These are phyloP conservation scores for Curvularia eragrostidis DNA, from an alignment of 2,329 filamentous ascomycete genomes.

Conservation along the genomic window DNA sequence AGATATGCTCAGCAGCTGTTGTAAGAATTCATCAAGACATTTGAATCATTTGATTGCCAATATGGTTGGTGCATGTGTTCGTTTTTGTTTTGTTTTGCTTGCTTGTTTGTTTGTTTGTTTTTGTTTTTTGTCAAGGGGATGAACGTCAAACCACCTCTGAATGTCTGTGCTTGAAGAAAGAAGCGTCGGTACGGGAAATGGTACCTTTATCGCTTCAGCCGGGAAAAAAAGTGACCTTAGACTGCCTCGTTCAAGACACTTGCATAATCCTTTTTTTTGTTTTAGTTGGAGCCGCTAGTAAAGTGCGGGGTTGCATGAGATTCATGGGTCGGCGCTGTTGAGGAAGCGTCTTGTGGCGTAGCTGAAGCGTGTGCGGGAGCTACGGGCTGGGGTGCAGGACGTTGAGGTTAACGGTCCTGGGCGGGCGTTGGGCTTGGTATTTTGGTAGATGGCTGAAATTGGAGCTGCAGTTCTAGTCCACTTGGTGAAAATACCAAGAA, in stretches of 20 bases:
- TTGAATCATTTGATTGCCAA: background rate
- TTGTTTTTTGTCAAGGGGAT: no score
- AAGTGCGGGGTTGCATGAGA: background rate
- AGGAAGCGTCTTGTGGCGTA: background rate
- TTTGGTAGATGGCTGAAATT: background rate
- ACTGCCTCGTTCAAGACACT: background rate
- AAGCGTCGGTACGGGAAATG: background rate
- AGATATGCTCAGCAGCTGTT: background rate
- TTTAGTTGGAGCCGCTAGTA: background rate
- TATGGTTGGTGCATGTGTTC: background rate
- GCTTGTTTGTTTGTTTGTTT: background rate
- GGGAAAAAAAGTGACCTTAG: background rate
- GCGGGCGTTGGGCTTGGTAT: background rate
- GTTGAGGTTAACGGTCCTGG: background rate
- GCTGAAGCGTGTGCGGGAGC: background rate
- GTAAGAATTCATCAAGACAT: background rate
- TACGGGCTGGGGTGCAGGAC: background rate
- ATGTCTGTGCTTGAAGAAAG: background rate
- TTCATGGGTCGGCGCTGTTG: background rate
- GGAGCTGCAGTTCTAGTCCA: background rate
- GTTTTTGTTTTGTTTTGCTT: background rate
- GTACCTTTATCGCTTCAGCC: background rate
- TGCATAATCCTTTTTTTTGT: background rate
- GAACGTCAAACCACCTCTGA: no score
- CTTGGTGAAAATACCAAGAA: background rate